These are phyloP conservation scores for Blastobotrys petasosporus DNA, from an alignment of 1,139 yeast species.

Conservation along the genomic window DNA sequence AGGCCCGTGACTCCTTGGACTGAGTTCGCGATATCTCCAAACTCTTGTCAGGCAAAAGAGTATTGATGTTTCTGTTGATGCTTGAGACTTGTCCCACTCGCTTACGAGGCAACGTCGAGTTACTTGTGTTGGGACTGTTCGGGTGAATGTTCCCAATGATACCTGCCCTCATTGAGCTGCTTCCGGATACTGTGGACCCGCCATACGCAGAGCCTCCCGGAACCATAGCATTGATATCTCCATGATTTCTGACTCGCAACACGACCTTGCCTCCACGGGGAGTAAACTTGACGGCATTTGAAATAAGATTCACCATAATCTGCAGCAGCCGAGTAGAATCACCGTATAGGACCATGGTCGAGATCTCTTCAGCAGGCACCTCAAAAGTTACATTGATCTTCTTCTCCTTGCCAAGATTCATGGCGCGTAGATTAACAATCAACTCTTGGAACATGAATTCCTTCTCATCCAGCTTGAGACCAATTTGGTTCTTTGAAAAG, in stretches of 20 bases:
- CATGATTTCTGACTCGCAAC: slow-evolving; percentile 44
- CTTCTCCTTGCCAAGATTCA: slow-evolving; percentile 27
- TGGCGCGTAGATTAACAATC: slow-evolving; percentile 67
- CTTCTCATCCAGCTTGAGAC: slow-evolving; percentile 76
- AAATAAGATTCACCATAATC: slow-evolving; percentile 78
- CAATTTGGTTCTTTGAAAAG: slow-evolving; percentile 83
- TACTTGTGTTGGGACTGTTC: too few relatives aligned
- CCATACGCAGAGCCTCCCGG: too few relatives aligned
- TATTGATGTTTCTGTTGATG: not conserved
- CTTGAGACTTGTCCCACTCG: not conserved
- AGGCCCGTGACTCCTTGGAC: too few relatives aligned
- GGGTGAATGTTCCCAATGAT: too few relatives aligned
- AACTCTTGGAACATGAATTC: slow-evolving; percentile 66
- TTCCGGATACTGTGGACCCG: too few relatives aligned
- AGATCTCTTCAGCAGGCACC: slow-evolving; percentile 39
- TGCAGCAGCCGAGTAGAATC: slow-evolving; percentile 85
- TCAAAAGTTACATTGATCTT: slow-evolving; percentile 23
- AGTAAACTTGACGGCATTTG: slow-evolving; percentile 83
- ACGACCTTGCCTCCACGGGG: slow-evolving; percentile 76
- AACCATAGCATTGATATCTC: not conserved
- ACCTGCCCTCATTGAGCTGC: too few relatives aligned
- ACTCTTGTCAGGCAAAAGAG: not conserved
- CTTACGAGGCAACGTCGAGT: too few relatives aligned
- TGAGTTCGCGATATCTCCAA: not conserved
- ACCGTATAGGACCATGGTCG: slow-evolving; percentile 57